Evolutionary conservation across 148 eudicot genomes (phyloP).

Genomic region (Beta vulgaris): DNA sequence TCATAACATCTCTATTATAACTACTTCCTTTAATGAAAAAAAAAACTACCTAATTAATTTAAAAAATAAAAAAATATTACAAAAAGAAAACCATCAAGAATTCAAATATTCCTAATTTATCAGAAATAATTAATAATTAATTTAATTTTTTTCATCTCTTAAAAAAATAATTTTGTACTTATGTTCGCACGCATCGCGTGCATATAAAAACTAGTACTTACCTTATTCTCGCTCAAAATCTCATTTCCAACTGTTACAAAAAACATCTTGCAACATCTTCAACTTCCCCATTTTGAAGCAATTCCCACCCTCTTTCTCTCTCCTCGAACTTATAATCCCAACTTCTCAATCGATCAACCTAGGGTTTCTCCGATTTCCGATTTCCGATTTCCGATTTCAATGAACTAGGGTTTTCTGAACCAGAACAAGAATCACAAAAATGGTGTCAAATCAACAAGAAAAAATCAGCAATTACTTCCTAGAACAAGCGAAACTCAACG

Average conservation of each 20-base stretch:
- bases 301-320: constrained; percentile 1
- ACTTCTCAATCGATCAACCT: neutral
- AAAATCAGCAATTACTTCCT: constrained; percentile 57
- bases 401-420: constrained; percentile 10
- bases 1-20: no score
- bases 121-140: no score
- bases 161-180: no score
- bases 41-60: no score
- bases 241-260: neutral
- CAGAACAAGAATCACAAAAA: neutral
- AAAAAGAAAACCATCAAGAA: no score
- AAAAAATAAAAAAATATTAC: no score
- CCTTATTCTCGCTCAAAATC: no score
- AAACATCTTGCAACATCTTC: neutral
- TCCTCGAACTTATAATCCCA: neutral
- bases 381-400: neutral
- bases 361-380: constrained; percentile 14
- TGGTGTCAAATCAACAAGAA: constrained; percentile 47
- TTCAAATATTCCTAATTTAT: no score
- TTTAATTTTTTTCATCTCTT: no score
- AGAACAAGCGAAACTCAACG: constrained; percentile 43
- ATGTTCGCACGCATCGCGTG: no score
- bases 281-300: constrained; percentile 1
- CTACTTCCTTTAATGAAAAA: no score
- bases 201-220: no score